These are phyloP conservation scores for Tuber brumale DNA, from an alignment of 495 filamentous ascomycete genomes.

Conservation along the genomic window DNA sequence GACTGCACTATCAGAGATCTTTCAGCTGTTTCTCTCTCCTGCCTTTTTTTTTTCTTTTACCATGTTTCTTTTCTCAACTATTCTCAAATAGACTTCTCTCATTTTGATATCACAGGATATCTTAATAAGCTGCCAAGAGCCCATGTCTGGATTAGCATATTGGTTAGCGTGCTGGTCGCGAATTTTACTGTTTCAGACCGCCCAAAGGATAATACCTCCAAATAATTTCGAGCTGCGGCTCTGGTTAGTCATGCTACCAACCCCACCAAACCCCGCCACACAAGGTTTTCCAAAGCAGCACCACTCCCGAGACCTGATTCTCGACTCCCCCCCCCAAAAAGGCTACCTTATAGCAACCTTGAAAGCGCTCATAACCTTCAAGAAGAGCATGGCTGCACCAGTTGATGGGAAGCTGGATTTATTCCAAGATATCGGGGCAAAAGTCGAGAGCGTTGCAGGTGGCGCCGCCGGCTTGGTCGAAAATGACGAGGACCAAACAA, in stretches of 20 bases:
- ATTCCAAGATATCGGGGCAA: conserved; percentile 48
- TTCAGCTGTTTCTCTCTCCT: too few relatives aligned
- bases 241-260: background rate
- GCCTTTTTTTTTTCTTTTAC: too few relatives aligned
- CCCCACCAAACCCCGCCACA: conserved; percentile 32
- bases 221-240: background rate
- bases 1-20: too few relatives aligned
- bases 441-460: conserved; percentile 44
- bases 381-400: conserved; percentile 18
- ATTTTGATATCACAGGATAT: too few relatives aligned
- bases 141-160: too few relatives aligned
- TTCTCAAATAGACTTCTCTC: too few relatives aligned
- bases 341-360: background rate
- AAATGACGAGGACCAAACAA: conserved; percentile 50
- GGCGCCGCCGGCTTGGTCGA: conserved; percentile 27
- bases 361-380: background rate
- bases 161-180: too few relatives aligned
- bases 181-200: too few relatives aligned
- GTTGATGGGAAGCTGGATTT: conserved; percentile 41
- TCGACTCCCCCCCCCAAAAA: background rate
- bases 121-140: too few relatives aligned
- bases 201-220: too few relatives aligned
- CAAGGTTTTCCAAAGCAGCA: background rate
- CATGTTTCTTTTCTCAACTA: too few relatives aligned
- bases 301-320: background rate